A percentile compares a stretch with the other conserved stretches of the same genome.
phyloP scores from a whole-genome alignment of 768 basidiomycete genomes.

The Tricholoma bakamatsutake region DNA sequence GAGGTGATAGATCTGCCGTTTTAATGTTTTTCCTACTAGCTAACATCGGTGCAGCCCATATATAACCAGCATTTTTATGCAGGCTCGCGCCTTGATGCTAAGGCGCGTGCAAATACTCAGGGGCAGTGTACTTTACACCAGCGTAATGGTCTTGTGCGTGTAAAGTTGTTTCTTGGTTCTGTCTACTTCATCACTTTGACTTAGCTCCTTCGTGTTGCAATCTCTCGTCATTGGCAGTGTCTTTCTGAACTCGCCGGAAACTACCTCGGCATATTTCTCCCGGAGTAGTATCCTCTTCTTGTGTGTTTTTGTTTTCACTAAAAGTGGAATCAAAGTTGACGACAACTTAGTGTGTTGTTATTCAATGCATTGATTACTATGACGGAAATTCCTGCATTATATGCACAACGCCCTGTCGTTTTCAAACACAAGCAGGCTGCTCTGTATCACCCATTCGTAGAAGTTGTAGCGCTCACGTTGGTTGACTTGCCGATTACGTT shows the following conservation, averaged over 20 bases:
- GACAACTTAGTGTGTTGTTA: constrained; percentile 44
- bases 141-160: constrained; percentile 25
- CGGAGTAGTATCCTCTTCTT: constrained; percentile 48
- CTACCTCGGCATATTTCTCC: constrained; percentile 45
- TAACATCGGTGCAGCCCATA: constrained; percentile 24
- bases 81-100: constrained; percentile 31
- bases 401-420: constrained; percentile 54
- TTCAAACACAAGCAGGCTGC: constrained; percentile 51
- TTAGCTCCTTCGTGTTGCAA: constrained; percentile 28
- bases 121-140: constrained; percentile 25
- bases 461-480: constrained; percentile 35
- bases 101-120: constrained; percentile 32
- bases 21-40: not conserved
- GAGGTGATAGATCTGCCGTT: not conserved
- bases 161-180: not conserved
- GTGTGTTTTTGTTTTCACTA: constrained; percentile 12
- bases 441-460: constrained; percentile 54
- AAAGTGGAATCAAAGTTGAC: too few relatives aligned
- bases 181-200: not conserved
- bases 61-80: constrained; percentile 31
- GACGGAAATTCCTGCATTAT: constrained; percentile 64
- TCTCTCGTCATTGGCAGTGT: constrained; percentile 28
- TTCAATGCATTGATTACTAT: constrained; percentile 53
- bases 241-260: constrained; percentile 38
- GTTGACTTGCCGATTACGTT: constrained; percentile 59